Conservation (phyloP, 164 flowering plant species). For the Dillenia turbinata region DNA sequence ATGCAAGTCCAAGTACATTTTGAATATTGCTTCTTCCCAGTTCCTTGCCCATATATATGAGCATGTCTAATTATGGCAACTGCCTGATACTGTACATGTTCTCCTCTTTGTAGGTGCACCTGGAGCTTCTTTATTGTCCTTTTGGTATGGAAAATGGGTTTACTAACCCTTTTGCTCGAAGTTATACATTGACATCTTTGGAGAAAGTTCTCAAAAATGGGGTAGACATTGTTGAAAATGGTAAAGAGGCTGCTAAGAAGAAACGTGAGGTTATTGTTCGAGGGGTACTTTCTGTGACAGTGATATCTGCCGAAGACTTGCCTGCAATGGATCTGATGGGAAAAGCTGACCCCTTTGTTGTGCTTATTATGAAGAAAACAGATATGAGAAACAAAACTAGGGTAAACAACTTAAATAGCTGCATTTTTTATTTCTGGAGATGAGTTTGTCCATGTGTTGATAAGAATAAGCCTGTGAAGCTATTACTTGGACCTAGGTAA, state of each 20-base stretch:
- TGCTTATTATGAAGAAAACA: constrained; percentile 73
- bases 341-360: constrained; percentile 90
- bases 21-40: not conserved
- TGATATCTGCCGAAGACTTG: constrained; percentile 90
- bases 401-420: constrained; percentile 32
- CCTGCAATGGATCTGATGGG: constrained; percentile 80
- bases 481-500: too few relatives aligned
- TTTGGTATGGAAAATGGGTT: constrained; percentile 66
- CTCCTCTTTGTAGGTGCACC: constrained; percentile 59
- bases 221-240: constrained; percentile 33
- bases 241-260: constrained; percentile 29
- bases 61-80: too few relatives aligned
- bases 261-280: constrained; percentile 75
- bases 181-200: constrained; percentile 71
- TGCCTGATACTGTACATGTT: not conserved
- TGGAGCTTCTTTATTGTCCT: constrained; percentile 89
- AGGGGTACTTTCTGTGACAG: constrained; percentile 91
- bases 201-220: constrained; percentile 82
- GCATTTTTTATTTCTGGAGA: not conserved
- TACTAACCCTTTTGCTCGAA: constrained; percentile 62
- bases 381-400: constrained; percentile 70
- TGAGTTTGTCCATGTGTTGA: too few relatives aligned
- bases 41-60: not conserved
- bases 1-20: too few relatives aligned
- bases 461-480: too few relatives aligned